Conservation (phyloP, 2,329 filamentous ascomycete genomes). For the Alternaria arbusti region DNA sequence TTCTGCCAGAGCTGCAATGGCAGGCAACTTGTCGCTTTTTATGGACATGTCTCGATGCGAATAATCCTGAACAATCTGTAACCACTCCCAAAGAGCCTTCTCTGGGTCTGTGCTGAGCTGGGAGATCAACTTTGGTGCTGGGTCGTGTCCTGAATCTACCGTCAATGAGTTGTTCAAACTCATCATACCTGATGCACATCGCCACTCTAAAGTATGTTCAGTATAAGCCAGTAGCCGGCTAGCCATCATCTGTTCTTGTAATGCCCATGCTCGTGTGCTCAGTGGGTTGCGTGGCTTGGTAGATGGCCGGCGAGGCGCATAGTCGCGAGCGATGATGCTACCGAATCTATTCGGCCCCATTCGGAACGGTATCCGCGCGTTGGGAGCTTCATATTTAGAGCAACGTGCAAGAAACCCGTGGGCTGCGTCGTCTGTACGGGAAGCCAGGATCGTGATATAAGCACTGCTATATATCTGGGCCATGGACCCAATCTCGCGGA, state of each 20-base stretch:
- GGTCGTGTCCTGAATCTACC: accelerated
- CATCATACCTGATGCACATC: neutral
- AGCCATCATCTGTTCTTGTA: neutral
- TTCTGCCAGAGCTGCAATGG: neutral
- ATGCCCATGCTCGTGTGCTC: neutral
- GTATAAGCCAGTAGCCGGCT: neutral
- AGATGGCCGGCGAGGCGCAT: accelerated
- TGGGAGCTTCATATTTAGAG: too few species aligned
- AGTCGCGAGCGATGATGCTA: neutral
- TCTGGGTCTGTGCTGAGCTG: neutral
- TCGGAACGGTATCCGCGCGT: neutral
- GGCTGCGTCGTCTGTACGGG: neutral
- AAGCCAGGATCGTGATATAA: neutral
- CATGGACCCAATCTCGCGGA: neutral
- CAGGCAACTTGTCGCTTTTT: neutral
- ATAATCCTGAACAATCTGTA: accelerated
- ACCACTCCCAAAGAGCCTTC: neutral
- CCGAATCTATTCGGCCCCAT: neutral
- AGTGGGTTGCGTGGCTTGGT: neutral
- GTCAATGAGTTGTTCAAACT: neutral
- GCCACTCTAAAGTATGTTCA: neutral
- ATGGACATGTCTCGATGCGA: neutral
- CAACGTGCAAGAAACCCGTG: neutral
- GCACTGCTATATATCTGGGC: neutral
- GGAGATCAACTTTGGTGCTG: neutral